These are phyloP conservation scores for Detonula confervacea DNA, from an alignment of 352 stramenopile genomes.

Conservation along the genomic window DNA sequence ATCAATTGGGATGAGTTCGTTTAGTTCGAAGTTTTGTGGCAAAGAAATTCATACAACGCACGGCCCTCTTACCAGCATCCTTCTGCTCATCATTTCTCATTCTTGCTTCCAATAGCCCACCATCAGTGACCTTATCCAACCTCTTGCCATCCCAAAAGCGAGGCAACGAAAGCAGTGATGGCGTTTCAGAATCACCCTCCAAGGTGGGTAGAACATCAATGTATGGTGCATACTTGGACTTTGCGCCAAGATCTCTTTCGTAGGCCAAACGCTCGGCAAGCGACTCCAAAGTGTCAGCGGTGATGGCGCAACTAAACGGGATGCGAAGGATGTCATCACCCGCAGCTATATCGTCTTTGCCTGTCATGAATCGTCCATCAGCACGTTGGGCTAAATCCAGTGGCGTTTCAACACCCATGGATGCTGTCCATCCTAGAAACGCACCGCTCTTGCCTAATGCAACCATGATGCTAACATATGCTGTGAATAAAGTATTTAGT, in stretches of 20 bases:
- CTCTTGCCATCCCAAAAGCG: slow-evolving; percentile 75
- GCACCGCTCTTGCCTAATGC: slow-evolving; percentile 43
- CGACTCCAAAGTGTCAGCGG: slow-evolving; percentile 52
- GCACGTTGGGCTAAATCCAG: slow-evolving; percentile 42
- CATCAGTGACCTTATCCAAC: slow-evolving; percentile 62
- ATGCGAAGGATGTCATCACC: slow-evolving; percentile 50
- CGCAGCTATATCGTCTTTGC: slow-evolving; percentile 24
- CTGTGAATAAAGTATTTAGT: too few species aligned
- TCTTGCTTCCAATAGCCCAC: slow-evolving; percentile 59
- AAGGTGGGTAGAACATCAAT: slow-evolving; percentile 72
- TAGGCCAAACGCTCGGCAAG: slow-evolving; percentile 70
- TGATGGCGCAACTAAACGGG: slow-evolving; percentile 68
- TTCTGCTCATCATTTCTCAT: slow-evolving; percentile 55
- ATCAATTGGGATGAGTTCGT: slow-evolving; percentile 32
- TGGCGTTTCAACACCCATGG: slow-evolving; percentile 44
- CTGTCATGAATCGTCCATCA: slow-evolving; percentile 35
- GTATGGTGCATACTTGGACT: slow-evolving; percentile 71
- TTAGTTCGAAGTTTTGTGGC: not conserved
- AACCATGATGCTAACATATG: slow-evolving; percentile 30
- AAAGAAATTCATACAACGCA: not conserved
- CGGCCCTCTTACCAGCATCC: slow-evolving; percentile 35
- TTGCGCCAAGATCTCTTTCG: slow-evolving; percentile 59
- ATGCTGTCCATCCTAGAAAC: slow-evolving; percentile 53
- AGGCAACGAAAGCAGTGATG: slow-evolving; percentile 54
- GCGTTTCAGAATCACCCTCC: slow-evolving; percentile 33